A percentile compares a stretch with the other conserved stretches of the same genome.
phyloP scores from a whole-genome alignment of 108 stramenopile genomes.

The Cyclostephanos tholiformis region DNA sequence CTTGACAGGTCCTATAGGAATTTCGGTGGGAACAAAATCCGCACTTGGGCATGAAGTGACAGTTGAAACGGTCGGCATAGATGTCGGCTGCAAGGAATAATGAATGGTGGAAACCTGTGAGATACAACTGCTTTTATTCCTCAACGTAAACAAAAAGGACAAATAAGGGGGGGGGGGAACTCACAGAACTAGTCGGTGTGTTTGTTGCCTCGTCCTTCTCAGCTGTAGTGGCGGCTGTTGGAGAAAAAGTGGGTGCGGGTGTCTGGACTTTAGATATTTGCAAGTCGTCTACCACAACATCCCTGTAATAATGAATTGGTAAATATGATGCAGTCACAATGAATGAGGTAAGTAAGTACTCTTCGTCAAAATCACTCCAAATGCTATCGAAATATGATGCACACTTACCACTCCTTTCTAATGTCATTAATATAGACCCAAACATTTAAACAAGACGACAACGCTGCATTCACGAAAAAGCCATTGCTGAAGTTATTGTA shows the following conservation, averaged over 20 bases:
- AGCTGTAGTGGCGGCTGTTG: conserved; percentile 11
- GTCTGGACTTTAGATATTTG: conserved; percentile 30
- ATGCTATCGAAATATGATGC: not conserved
- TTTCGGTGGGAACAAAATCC: conserved; percentile 1
- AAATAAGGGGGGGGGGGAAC: not conserved
- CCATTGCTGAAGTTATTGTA: conserved; percentile 39
- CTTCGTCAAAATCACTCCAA: not conserved
- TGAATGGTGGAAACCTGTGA: not conserved
- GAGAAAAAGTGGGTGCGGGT: conserved; percentile 9
- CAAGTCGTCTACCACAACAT: conserved; percentile 42
- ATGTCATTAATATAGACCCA: conserved; percentile 40
- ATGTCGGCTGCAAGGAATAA: conserved; percentile 7
- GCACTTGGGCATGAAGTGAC: conserved; percentile 27
- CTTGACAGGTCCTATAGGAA: conserved; percentile 34
- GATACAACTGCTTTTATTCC: not conserved
- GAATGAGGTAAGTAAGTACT: too few species aligned
- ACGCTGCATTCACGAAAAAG: conserved; percentile 30
- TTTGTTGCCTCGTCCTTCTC: conserved; percentile 2
- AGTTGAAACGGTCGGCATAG: conserved; percentile 43
- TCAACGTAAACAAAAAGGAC: not conserved
- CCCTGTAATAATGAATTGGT: conserved; percentile 6
- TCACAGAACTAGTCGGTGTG: conserved; percentile 14
- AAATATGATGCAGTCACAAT: not conserved
- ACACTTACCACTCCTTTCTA: conserved; percentile 21
- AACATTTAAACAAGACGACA: conserved; percentile 38